Conservation (phyloP, 805 yeast genomes). For the Cyberlindnera sargentensis region DNA sequence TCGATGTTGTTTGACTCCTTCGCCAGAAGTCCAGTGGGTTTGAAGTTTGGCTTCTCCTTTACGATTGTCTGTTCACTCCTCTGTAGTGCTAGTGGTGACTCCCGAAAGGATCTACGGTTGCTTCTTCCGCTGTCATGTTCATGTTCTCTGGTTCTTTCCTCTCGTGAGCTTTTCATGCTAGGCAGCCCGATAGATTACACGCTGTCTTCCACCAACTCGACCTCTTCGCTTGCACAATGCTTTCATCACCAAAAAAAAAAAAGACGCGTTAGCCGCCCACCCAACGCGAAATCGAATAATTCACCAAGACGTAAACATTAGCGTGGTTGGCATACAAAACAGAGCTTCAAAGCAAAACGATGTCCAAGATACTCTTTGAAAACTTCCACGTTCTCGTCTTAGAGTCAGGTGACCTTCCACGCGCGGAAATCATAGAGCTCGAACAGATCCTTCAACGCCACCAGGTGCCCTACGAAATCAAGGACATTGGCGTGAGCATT, state of each 20-base stretch:
- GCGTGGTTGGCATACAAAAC: too few species aligned
- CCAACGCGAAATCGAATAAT: background rate
- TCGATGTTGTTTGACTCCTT: conserved; percentile 30
- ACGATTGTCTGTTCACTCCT: background rate
- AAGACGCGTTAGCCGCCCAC: background rate
- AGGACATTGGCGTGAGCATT: conserved; percentile 15
- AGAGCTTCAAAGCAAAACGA: background rate
- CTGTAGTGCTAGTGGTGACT: too few species aligned
- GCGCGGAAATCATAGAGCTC: conserved; percentile 12
- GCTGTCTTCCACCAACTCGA: too few species aligned
- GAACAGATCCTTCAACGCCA: conserved; percentile 17
- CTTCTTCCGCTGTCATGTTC: too few species aligned
- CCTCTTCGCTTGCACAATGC: too few species aligned
- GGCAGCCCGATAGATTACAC: too few species aligned
- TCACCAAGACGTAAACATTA: background rate
- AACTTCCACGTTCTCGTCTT: conserved; percentile 18
- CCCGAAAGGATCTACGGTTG: too few species aligned
- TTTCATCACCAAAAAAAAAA: too few species aligned
- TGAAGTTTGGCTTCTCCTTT: conserved; percentile 27
- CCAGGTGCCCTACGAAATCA: conserved; percentile 21
- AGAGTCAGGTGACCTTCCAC: conserved; percentile 11
- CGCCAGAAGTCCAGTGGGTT: conserved; percentile 37
- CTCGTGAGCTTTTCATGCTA: too few species aligned
- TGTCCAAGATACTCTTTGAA: conserved; percentile 16
- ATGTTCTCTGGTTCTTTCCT: too few species aligned